Evolutionary conservation across 805 yeast species (phyloP).

Genomic region (Starmerella stigmatis): DNA sequence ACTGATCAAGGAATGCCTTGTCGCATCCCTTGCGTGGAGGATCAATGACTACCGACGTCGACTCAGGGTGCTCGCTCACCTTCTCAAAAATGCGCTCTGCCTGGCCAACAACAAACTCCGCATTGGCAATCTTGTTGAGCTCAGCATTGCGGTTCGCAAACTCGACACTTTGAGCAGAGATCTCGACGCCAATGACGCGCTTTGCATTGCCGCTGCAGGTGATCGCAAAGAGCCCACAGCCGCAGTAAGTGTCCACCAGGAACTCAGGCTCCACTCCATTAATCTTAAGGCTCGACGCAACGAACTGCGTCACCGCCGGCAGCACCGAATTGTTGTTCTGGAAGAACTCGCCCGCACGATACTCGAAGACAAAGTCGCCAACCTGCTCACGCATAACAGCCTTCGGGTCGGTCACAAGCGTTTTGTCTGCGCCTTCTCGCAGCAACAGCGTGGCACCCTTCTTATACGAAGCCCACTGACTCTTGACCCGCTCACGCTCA

Average conservation of each 20-base stretch:
- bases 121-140: slow-evolving; percentile 62
- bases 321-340: slow-evolving; percentile 90
- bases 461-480: slow-evolving; percentile 41
- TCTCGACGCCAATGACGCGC: slow-evolving; percentile 85
- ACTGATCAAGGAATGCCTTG: slow-evolving; percentile 71
- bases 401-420: slow-evolving; percentile 66
- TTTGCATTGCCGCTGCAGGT: slow-evolving; percentile 76
- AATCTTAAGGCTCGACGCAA: slow-evolving; percentile 53
- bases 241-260: slow-evolving; percentile 91
- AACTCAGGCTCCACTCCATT: slow-evolving; percentile 40
- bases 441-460: slow-evolving; percentile 80
- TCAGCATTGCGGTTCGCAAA: slow-evolving; percentile 78
- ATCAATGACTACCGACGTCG: slow-evolving; percentile 84
- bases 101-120: slow-evolving; percentile 78
- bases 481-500: slow-evolving; percentile 51
- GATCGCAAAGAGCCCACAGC: slow-evolving; percentile 85
- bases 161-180: slow-evolving; percentile 78
- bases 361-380: slow-evolving; percentile 54
- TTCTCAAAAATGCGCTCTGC: slow-evolving; percentile 81
- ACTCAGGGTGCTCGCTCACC: slow-evolving; percentile 48
- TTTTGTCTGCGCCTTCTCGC: slow-evolving; percentile 42
- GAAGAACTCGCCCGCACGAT: slow-evolving; percentile 91
- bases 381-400: slow-evolving; percentile 75
- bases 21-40: slow-evolving; percentile 98
- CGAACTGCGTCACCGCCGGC: slow-evolving; percentile 74